phyloP scores from a whole-genome alignment of 2,329 filamentous ascomycete species.

The Sphaerulina populicola region DNA sequence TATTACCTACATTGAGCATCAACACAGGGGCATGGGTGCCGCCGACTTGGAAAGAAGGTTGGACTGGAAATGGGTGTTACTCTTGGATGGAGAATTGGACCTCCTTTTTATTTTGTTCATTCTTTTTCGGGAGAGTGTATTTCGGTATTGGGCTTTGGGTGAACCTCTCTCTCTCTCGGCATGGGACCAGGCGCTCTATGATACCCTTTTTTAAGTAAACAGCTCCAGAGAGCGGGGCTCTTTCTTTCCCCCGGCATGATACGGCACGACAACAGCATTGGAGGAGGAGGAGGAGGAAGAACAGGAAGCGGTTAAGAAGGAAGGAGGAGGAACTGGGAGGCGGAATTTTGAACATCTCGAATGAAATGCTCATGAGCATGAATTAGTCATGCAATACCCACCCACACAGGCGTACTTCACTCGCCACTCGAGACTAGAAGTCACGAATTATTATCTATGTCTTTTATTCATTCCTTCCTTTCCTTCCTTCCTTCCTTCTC shows the following conservation, averaged over 20 bases:
- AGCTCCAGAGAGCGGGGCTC: slow-evolving; percentile 9
- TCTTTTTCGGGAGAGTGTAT: neutral
- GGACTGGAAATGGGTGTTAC: slow-evolving; percentile 6
- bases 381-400: neutral
- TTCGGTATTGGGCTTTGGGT: slow-evolving; percentile 13
- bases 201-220: slow-evolving; percentile 20
- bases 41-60: slow-evolving; percentile 8
- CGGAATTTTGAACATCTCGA: neutral
- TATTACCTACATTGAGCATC: slow-evolving; percentile 12
- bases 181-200: slow-evolving; percentile 25
- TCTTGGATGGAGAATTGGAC: neutral
- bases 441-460: no score
- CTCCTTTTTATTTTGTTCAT: neutral
- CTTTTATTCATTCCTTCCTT: no score
- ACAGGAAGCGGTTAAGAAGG: neutral
- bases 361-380: neutral
- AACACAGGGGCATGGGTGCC: slow-evolving; percentile 4
- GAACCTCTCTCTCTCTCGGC: slow-evolving; percentile 13
- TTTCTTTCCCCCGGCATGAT: neutral
- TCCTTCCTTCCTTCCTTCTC: no score
- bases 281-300: no score
- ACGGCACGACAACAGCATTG: neutral
- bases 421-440: no score
- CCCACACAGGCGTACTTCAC: no score
- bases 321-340: neutral